Conservation (phyloP, 495 filamentous ascomycete genomes). For the Neurospora sublineolata region DNA sequence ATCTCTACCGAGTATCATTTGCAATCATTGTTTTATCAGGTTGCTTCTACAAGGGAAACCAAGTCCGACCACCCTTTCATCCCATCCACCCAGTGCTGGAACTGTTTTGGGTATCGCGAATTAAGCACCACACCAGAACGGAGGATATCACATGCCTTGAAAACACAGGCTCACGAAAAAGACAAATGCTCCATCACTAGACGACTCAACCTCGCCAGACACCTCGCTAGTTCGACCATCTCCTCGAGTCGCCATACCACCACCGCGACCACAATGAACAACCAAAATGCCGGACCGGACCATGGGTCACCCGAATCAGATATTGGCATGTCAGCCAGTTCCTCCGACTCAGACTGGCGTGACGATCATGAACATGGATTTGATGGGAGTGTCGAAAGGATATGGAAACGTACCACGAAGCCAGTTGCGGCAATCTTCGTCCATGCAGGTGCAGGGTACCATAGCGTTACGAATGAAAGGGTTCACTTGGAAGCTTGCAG, state of each 20-base stretch:
- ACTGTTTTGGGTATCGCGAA: not conserved
- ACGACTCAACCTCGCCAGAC: not conserved
- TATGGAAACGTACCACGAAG: constrained; percentile 9
- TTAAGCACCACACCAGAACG: not conserved
- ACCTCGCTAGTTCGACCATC: not conserved
- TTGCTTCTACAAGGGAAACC: not conserved
- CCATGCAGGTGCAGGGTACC: constrained; percentile 93
- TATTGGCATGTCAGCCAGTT: not conserved
- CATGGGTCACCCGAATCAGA: not conserved
- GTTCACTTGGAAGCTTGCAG: constrained; percentile 76
- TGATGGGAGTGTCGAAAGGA: constrained; percentile 16
- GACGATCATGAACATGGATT: not conserved
- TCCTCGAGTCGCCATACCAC: not conserved
- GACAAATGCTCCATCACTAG: not conserved
- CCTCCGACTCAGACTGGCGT: not conserved
- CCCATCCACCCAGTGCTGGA: not conserved
- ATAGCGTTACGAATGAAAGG: constrained; percentile 71
- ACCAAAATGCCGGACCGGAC: not conserved
- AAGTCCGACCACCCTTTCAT: not conserved
- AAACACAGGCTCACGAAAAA: not conserved
- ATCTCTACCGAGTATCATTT: constrained; percentile 4
- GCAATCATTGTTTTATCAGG: not conserved
- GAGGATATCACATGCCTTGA: not conserved
- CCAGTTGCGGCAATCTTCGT: constrained; percentile 65
- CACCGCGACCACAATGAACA: not conserved